A percentile compares a stretch with the other conserved stretches of the same genome.
phyloP scores from a whole-genome alignment of 148 eudicot species.

The Chenopodium berlandieri region DNA sequence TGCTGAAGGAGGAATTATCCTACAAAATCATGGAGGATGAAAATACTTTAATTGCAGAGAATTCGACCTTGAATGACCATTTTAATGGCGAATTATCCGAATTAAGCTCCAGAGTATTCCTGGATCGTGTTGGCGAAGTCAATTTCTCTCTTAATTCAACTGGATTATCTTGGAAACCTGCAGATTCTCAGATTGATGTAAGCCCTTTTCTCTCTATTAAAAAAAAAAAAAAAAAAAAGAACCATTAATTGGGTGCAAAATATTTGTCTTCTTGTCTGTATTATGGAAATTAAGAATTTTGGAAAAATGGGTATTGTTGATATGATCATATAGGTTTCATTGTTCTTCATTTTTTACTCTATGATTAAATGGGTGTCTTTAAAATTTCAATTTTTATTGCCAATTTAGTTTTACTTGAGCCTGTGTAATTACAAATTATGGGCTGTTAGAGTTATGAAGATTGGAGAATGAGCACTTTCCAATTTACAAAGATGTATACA shows the following conservation, averaged over 20 bases:
- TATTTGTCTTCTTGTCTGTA: neutral
- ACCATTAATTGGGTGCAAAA: conserved; percentile 14
- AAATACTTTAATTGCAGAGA: conserved; percentile 17
- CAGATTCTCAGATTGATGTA: conserved; percentile 39
- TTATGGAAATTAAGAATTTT: neutral
- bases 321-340: conserved; percentile 18
- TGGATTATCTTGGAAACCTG: conserved; percentile 58
- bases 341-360: neutral
- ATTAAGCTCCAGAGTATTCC: conserved; percentile 37
- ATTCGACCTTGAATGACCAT: conserved; percentile 6
- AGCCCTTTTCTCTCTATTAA: conserved; percentile 14
- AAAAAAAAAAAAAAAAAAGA: too few species aligned
- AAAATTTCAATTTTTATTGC: neutral
- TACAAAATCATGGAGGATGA: conserved; percentile 15
- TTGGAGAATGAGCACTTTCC: neutral
- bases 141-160: conserved; percentile 44
- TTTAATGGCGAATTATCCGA: conserved; percentile 28
- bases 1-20: neutral
- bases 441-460: neutral
- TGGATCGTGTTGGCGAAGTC: conserved; percentile 66
- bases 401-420: neutral
- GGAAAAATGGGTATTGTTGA: neutral
- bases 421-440: neutral
- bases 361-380: neutral
- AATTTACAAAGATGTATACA: neutral